Conservation (phyloP, 257 asterid species). For the Solanum arcanum region DNA sequence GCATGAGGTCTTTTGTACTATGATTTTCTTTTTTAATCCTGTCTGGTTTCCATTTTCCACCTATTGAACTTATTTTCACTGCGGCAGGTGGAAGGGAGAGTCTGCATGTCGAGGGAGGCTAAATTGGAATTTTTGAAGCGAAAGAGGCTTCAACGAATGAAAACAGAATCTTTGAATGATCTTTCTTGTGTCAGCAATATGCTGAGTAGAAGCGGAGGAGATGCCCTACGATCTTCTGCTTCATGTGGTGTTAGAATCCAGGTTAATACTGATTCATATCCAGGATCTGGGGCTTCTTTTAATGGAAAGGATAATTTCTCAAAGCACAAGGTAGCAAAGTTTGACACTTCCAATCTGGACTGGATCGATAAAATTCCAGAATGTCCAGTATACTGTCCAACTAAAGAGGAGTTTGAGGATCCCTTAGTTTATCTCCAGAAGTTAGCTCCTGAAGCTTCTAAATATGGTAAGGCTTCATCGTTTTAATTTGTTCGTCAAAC, state of each 20-base stretch:
- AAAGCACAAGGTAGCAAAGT: constrained; percentile 61
- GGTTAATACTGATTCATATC: constrained; percentile 18
- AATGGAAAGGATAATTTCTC: constrained; percentile 44
- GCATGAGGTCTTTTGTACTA: background rate
- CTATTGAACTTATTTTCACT: background rate
- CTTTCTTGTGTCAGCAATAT: constrained; percentile 25
- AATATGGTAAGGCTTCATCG: constrained; percentile 46
- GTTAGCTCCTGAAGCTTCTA: constrained; percentile 95
- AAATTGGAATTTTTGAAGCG: constrained; percentile 73
- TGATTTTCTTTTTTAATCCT: background rate
- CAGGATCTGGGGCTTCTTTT: constrained; percentile 30
- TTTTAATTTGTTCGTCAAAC: background rate
- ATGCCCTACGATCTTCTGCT: constrained; percentile 58
- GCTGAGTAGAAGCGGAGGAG: constrained; percentile 69
- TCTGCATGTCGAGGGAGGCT: constrained; percentile 63
- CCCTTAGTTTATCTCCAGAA: constrained; percentile 81
- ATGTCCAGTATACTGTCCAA: constrained; percentile 82
- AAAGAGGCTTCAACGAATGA: constrained; percentile 71
- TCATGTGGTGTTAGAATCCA: constrained; percentile 76
- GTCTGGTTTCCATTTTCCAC: background rate
- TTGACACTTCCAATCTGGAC: constrained; percentile 54
- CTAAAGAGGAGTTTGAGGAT: constrained; percentile 83
- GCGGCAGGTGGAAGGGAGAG: constrained; percentile 85
- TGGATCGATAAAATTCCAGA: constrained; percentile 81
- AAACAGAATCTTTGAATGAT: constrained; percentile 40